Evolutionary conservation across 2,329 filamentous ascomycete genomes (phyloP), one percentile per base, ranked within the genome.

Genomic region (Colletotrichum filicis): DNA sequence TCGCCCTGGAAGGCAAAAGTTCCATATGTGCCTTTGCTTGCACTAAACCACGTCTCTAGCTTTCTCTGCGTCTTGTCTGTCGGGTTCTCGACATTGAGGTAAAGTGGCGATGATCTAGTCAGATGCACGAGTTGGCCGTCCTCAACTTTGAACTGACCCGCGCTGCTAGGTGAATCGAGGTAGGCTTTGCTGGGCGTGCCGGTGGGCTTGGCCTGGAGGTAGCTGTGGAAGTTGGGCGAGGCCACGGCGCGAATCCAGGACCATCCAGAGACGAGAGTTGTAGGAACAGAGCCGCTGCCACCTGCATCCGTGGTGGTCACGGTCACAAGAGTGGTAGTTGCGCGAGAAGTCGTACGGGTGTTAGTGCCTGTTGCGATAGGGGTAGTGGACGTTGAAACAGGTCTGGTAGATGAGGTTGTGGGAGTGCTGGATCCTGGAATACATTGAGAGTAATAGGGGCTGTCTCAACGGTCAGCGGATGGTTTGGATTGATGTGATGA

Each of bases 1-100:
- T 91, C 89, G n/a, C 89, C 89, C 74, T 87, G 85, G 79, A 86
- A 92, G 0, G 80, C 85, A 78, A 91, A 91, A 0, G 85, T 85
- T 7, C 89, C 89, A 71, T 88, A 91, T 0, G 83, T 80, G 78
- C 88, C 90, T 78, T 87, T 83, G 53, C 82, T 84, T 59, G 83
- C 81, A 24, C 83, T 83, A 80, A 91, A 91, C 59, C 82, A 86
- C 3, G 90, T 85, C 5, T 83, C 80, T 55, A 91, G 83, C 64
- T 83, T 85, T 28, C 84, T 85, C 71, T 85, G 85, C 5, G 85
- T 84, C 56, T 83, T 82, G 74, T 87, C 83, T 5, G 79, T 82
- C 0, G 87, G 82, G 76, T 83, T 78, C 71, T 87, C 85, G 11
- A 90, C 86, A 73, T 84, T 82, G 74, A 86, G 79, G 78, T 87